phyloP scores from a whole-genome alignment of 2,329 filamentous ascomycete species.

The Fusarium sp. region DNA sequence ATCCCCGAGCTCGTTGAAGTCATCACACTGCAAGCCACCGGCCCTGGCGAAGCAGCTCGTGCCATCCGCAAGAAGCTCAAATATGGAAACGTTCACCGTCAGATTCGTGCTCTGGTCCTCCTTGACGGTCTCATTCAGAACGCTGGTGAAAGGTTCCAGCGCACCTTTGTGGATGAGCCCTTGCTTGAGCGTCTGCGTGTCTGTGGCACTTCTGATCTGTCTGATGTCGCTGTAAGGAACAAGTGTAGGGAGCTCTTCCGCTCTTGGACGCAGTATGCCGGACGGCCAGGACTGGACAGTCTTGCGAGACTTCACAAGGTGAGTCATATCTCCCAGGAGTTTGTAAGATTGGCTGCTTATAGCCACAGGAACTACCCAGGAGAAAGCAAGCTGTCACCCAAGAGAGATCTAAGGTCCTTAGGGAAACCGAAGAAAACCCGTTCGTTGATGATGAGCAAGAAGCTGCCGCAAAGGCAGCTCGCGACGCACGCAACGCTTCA shows the following conservation, averaged over 20 bases:
- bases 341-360: constrained; percentile 15
- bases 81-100: constrained; percentile 94
- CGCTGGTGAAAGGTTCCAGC: constrained; percentile 88
- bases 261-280: constrained; percentile 90
- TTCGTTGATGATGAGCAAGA: constrained; percentile 78
- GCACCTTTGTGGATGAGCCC: constrained; percentile 90
- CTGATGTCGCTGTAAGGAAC: constrained; percentile 86
- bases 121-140: constrained; percentile 96
- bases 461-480: constrained; percentile 53
- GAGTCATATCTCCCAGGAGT: constrained; percentile 27
- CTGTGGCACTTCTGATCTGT: constrained; percentile 86
- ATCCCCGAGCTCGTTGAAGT: constrained; percentile 96
- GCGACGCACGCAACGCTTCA: constrained; percentile 46
- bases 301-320: constrained; percentile 84
- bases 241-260: constrained; percentile 91
- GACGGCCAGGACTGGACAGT: constrained; percentile 82
- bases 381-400: constrained; percentile 81
- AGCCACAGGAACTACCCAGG: constrained; percentile 70
- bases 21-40: constrained; percentile 88
- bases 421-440: constrained; percentile 83
- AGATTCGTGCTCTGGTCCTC: constrained; percentile 88
- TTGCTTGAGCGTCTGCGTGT: constrained; percentile 92
- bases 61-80: constrained; percentile 98
- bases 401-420: constrained; percentile 85
- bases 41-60: constrained; percentile 89